phyloP scores from a whole-genome alignment of 2,329 filamentous ascomycete genomes.

The Tolypocladium tundrense region DNA sequence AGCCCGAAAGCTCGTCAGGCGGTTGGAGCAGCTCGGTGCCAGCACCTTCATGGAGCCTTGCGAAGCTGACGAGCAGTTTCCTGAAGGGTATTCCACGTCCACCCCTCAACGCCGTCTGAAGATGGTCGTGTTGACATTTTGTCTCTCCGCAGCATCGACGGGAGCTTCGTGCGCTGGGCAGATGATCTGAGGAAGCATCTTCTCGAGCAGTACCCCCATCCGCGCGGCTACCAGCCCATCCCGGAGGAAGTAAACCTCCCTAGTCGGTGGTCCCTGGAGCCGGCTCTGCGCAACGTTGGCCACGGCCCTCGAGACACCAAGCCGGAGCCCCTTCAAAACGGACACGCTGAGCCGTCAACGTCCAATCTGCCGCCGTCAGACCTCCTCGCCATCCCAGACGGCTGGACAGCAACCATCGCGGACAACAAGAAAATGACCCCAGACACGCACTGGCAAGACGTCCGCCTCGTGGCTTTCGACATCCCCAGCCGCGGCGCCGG shows the following conservation, averaged over 20 bases:
- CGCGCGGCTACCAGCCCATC: conserved; percentile 57
- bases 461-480: conserved; percentile 63
- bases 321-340: conserved; percentile 1
- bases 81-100: conserved; percentile 59
- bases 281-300: conserved; percentile 10
- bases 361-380: conserved; percentile 16
- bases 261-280: conserved; percentile 48
- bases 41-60: conserved; percentile 64
- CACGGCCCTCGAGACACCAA: neutral
- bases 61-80: conserved; percentile 88
- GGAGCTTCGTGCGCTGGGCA: conserved; percentile 71
- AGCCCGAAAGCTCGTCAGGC: conserved; percentile 75
- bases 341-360: conserved; percentile 4
- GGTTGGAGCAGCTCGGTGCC: conserved; percentile 75
- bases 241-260: conserved; percentile 64
- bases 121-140: neutral
- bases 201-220: conserved; percentile 57
- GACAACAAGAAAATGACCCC: conserved; percentile 70
- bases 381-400: conserved; percentile 45
- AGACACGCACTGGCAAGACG: conserved; percentile 79
- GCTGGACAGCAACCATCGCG: conserved; percentile 46
- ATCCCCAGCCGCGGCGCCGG: conserved; percentile 18
- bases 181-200: conserved; percentile 56
- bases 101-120: conserved; percentile 4
- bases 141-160: conserved; percentile 54